These are phyloP conservation scores for Hevea brasiliensis DNA, from an alignment of 345 rosid genomes.

Conservation along the genomic window DNA sequence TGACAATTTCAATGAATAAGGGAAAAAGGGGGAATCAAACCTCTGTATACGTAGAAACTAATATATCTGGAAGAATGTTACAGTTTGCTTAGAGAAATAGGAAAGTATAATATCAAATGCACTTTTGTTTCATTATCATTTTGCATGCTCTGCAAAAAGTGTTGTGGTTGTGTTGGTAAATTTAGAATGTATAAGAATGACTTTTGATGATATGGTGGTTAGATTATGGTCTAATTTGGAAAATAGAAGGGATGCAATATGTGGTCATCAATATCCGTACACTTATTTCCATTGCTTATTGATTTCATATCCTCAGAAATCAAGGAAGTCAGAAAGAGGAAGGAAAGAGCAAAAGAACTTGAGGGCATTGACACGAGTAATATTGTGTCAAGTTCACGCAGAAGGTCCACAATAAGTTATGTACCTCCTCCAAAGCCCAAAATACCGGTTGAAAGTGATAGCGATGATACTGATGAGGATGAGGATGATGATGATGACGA, in stretches of 20 bases:
- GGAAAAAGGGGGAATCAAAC: neutral
- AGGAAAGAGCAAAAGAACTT: constrained; percentile 74
- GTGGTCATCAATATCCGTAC: neutral
- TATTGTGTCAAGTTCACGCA: constrained; percentile 75
- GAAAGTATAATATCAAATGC: neutral
- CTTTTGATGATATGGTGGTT: neutral
- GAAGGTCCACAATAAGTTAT: constrained; percentile 66
- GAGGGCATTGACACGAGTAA: constrained; percentile 88
- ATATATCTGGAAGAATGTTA: neutral
- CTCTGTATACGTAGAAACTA: neutral
- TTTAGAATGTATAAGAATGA: no score
- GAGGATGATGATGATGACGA: constrained; percentile 43
- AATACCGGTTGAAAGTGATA: constrained; percentile 52
- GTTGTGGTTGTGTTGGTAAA: neutral
- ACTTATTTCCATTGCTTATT: neutral
- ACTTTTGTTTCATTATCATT: neutral
- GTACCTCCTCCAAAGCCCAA: constrained; percentile 71
- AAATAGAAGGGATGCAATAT: neutral
- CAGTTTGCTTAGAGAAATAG: neutral
- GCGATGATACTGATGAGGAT: constrained; percentile 44
- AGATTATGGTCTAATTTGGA: neutral
- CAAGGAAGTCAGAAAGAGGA: constrained; percentile 73
- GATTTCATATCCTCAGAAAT: constrained; percentile 49
- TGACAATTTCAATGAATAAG: neutral
- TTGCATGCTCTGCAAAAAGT: neutral